Percentiles rank a stretch among this genome's conserved stretches.
Conservation (phyloP, 2,329 filamentous ascomycete species). For the Akanthomyces lecanii region DNA sequence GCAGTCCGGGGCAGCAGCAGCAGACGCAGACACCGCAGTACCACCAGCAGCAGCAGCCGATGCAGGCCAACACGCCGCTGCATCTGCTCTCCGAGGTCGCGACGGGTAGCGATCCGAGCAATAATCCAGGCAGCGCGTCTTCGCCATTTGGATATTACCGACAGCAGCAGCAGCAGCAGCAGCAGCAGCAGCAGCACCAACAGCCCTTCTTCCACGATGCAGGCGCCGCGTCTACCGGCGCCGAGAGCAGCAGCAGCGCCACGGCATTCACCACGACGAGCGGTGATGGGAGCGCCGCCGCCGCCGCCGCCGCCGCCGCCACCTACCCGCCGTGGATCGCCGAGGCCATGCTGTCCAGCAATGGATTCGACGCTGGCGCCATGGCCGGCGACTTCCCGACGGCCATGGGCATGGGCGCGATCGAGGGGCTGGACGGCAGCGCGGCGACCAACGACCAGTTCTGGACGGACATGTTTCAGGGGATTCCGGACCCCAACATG, state of each 20-base stretch:
- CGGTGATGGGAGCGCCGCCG: neutral
- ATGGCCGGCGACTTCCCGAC: conserved; percentile 2
- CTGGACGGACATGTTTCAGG: conserved; percentile 35
- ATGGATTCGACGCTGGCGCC: neutral
- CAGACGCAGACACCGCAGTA: conserved; percentile 20
- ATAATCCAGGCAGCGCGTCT: conserved; percentile 18
- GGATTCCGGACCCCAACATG: conserved; percentile 31
- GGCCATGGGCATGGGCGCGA: neutral
- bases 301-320: neutral
- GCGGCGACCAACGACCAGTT: conserved; percentile 36
- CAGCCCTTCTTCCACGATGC: conserved; percentile 1
- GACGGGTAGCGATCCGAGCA: conserved; percentile 37
- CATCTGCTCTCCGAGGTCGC: conserved; percentile 55
- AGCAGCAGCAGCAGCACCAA: neutral
- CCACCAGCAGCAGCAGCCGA: conserved; percentile 15
- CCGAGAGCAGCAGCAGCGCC: conserved; percentile 3
- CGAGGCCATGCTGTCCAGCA: conserved; percentile 8
- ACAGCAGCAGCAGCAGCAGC: conserved; percentile 9
- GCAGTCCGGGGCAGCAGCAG: conserved; percentile 11
- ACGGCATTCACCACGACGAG: conserved; percentile 8
- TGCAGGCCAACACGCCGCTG: conserved; percentile 47
- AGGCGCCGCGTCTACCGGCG: neutral
- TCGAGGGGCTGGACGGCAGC: conserved; percentile 18
- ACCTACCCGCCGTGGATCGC: conserved; percentile 12
- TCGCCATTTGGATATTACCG: conserved; percentile 4